These are phyloP conservation scores for Fusarium vanettenii DNA, from an alignment of 2,329 filamentous ascomycete genomes.

Conservation along the genomic window DNA sequence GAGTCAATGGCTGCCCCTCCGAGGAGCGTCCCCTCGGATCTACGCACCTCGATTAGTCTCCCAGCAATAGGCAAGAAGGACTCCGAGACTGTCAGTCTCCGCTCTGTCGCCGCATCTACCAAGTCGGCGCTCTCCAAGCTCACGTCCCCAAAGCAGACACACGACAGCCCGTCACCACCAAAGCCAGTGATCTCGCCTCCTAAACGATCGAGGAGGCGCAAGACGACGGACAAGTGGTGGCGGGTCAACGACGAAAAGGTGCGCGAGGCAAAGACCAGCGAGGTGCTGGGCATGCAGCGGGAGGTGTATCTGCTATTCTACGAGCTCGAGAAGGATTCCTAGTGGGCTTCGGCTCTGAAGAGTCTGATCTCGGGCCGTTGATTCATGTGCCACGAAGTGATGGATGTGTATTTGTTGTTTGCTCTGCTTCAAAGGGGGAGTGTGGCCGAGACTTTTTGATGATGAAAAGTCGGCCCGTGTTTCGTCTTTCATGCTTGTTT, in stretches of 20 bases:
- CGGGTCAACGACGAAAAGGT: conserved; percentile 97
- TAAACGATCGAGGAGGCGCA: conserved; percentile 65
- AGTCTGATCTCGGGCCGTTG: background rate
- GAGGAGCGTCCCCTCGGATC: conserved; percentile 48
- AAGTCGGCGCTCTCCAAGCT: conserved; percentile 64
- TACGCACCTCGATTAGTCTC: conserved; percentile 40
- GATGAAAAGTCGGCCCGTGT: background rate
- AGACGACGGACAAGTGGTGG: conserved; percentile 85
- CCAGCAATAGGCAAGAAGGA: conserved; percentile 52
- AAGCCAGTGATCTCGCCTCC: conserved; percentile 34
- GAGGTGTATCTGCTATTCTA: conserved; percentile 98
- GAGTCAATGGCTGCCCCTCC: conserved; percentile 47
- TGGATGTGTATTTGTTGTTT: background rate
- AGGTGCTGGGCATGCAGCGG: conserved; percentile 92
- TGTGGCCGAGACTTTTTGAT: background rate
- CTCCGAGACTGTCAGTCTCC: conserved; percentile 63
- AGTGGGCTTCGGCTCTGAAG: background rate
- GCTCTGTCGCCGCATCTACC: conserved; percentile 67
- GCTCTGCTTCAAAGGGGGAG: background rate
- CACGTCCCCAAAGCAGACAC: conserved; percentile 51
- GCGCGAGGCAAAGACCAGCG: conserved; percentile 91
- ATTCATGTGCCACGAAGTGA: conserved; percentile 5
- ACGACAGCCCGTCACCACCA: conserved; percentile 38
- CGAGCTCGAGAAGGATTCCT: conserved; percentile 74
- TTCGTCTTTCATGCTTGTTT: background rate